These are phyloP conservation scores for Glonium stellatum DNA, from an alignment of 495 filamentous ascomycete species.

Conservation along the genomic window DNA sequence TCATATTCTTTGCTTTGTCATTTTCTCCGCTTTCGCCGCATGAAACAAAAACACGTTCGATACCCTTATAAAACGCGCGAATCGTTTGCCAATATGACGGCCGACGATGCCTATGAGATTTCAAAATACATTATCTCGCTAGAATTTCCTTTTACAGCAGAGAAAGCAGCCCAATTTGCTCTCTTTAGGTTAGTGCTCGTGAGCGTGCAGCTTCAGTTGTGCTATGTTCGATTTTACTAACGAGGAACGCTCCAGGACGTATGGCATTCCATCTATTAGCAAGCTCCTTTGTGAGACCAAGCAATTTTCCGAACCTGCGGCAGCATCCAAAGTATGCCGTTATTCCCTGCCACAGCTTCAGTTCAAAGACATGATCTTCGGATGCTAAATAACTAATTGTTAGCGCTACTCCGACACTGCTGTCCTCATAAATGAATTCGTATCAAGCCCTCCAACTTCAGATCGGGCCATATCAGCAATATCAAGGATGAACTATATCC, in stretches of 20 bases:
- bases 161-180: slow-evolving; percentile 55
- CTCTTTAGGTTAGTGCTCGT: slow-evolving; percentile 44
- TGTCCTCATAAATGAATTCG: slow-evolving; percentile 53
- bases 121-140: background rate
- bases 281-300: slow-evolving; percentile 50
- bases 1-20: slow-evolving; percentile 6
- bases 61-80: slow-evolving; percentile 23
- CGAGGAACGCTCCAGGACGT: slow-evolving; percentile 42
- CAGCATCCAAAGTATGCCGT: slow-evolving; percentile 41
- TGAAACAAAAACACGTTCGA: slow-evolving; percentile 5
- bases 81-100: slow-evolving; percentile 15
- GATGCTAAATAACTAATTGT: background rate
- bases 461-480: slow-evolving; percentile 47
- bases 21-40: slow-evolving; percentile 12
- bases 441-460: slow-evolving; percentile 43
- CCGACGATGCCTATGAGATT: slow-evolving; percentile 19
- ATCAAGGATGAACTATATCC: slow-evolving; percentile 61
- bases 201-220: too few species aligned
- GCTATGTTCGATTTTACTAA: too few species aligned
- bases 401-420: slow-evolving; percentile 56
- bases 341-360: background rate
- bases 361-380: too few species aligned
- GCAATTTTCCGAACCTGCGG: slow-evolving; percentile 48
- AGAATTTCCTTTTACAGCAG: slow-evolving; percentile 42
- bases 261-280: slow-evolving; percentile 59